Conservation (phyloP, 306 rosid species). For the Styphnolobium japonicum region DNA sequence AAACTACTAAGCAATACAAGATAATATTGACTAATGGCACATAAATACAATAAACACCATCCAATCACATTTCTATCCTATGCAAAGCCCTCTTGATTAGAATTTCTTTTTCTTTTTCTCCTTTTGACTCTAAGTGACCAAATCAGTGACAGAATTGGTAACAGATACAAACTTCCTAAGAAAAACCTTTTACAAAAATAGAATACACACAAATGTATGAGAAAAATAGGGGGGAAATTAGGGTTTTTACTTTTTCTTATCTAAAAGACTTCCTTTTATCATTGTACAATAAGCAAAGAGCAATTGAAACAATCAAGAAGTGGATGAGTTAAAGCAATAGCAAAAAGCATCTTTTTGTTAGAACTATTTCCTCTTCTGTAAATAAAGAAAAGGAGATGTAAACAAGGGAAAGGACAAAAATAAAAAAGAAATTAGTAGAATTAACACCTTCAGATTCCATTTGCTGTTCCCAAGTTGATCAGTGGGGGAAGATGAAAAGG, state of each 20-base stretch:
- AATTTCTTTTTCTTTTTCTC: not conserved
- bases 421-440: constrained; percentile 26
- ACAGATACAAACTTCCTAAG: not conserved
- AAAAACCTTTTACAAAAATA: not conserved
- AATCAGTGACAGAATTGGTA: not conserved
- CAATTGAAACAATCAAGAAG: not conserved
- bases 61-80: not conserved
- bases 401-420: not conserved
- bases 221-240: no score
- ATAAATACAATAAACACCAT: not conserved
- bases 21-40: not conserved
- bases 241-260: not conserved
- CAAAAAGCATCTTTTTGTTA: not conserved
- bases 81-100: not conserved
- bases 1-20: not conserved
- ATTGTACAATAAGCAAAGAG: not conserved
- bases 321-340: not conserved
- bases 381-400: not conserved
- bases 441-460: constrained; percentile 93
- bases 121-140: not conserved
- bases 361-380: not conserved
- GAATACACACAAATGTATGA: not conserved
- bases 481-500: constrained; percentile 81
- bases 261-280: not conserved
- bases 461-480: constrained; percentile 91